A percentile compares a stretch with the other conserved stretches of the same genome.
Evolutionary conservation across 768 basidiomycete genomes (phyloP).

Genomic region (Tricholomella constricta): DNA sequence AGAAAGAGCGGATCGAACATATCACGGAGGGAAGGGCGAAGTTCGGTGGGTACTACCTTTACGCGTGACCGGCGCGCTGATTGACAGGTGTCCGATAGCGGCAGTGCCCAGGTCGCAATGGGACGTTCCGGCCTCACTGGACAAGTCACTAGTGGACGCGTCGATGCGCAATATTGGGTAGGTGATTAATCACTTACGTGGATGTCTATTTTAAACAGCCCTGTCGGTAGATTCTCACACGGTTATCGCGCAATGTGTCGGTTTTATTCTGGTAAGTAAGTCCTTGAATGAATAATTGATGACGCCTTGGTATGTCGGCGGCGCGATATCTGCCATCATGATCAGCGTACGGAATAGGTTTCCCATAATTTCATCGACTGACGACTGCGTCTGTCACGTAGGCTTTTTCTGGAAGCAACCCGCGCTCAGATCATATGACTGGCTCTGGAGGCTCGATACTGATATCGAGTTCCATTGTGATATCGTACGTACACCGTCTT

Average conservation of each 20-base stretch:
- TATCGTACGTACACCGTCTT: conserved; percentile 15
- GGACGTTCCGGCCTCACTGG: conserved; percentile 25
- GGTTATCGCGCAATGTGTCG: conserved; percentile 34
- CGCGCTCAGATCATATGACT: conserved; percentile 27
- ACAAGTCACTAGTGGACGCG: conserved; percentile 21
- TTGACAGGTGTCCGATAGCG: conserved; percentile 15
- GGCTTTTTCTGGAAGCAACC: conserved; percentile 33
- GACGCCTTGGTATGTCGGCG: too few species aligned
- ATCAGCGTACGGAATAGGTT: too few species aligned
- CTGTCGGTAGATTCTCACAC: conserved; percentile 21
- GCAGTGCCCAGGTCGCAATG: conserved; percentile 24
- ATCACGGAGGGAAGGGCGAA: conserved; percentile 29
- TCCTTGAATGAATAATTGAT: too few species aligned
- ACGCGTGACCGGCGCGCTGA: background rate
- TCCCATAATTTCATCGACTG: background rate
- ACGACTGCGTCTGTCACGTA: conserved; percentile 6
- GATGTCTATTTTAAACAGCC: background rate
- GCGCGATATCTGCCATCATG: too few species aligned
- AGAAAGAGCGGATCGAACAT: conserved; percentile 24
- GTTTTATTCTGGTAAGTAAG: conserved; percentile 30
- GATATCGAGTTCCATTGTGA: conserved; percentile 35
- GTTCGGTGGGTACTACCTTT: conserved; percentile 23
- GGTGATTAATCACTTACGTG: background rate
- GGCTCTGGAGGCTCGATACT: conserved; percentile 32
- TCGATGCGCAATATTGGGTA: conserved; percentile 28